These are phyloP conservation scores for Rhodotorula mucilaginosa DNA, from an alignment of 1,284 basidiomycete species.

Conservation along the genomic window DNA sequence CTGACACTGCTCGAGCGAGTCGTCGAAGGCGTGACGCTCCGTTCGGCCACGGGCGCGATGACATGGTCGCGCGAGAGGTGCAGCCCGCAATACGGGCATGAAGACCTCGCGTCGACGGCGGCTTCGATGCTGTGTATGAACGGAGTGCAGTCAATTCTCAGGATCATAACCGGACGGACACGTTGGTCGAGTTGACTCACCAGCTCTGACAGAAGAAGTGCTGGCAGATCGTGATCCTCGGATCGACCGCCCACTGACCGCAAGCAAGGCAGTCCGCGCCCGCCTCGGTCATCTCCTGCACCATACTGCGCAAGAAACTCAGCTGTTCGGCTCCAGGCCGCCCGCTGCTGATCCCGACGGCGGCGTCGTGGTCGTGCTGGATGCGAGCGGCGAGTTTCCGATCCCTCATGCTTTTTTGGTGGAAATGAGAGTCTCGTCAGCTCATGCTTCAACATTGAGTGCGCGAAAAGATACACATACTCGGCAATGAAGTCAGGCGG, in stretches of 20 bases:
- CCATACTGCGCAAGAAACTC: slow-evolving; percentile 13
- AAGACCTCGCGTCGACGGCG: slow-evolving; percentile 10
- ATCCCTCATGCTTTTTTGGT: slow-evolving; percentile 22
- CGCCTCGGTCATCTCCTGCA: slow-evolving; percentile 12
- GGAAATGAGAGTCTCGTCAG: not conserved
- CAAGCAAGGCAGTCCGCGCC: slow-evolving; percentile 36
- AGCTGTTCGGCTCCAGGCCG: slow-evolving; percentile 10
- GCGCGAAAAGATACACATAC: not conserved
- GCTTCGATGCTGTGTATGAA: slow-evolving; percentile 24
- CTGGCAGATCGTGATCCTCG: slow-evolving; percentile 35
- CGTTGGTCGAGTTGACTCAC: not conserved
- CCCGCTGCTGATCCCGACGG: not conserved
- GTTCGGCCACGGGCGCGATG: slow-evolving; percentile 14
- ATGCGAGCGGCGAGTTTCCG: slow-evolving; percentile 29
- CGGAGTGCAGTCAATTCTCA: not conserved
- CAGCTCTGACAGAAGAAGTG: slow-evolving; percentile 38
- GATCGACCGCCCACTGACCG: slow-evolving; percentile 23
- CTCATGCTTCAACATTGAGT: not conserved
- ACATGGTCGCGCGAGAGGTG: slow-evolving; percentile 20
- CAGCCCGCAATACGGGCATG: slow-evolving; percentile 23
- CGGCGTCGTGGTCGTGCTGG: slow-evolving; percentile 14
- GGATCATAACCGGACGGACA: no score
- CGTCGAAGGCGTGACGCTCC: slow-evolving; percentile 7
- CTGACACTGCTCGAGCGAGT: slow-evolving; percentile 14
- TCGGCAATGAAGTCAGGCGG: slow-evolving; percentile 70